Evolutionary conservation across 345 rosid genomes (phyloP).

Genomic region (Populus ilicifolia): DNA sequence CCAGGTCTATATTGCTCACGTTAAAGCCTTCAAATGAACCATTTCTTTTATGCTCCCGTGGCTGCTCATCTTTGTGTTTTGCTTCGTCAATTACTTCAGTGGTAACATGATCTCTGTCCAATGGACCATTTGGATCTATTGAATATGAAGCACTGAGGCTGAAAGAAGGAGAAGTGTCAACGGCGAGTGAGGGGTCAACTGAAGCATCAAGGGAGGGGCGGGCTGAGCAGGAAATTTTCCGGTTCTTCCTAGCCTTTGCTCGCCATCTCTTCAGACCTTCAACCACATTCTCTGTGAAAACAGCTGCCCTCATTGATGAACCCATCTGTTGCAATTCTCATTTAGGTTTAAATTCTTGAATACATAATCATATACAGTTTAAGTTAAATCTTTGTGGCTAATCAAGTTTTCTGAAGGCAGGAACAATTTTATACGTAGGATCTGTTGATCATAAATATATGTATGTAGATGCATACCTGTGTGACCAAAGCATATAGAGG

Average conservation of each 20-base stretch:
- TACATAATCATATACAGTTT: background rate
- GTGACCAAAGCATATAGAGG: constrained; percentile 66
- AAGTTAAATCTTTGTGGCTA: background rate
- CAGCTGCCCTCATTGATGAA: constrained; percentile 42
- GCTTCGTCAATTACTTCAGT: constrained; percentile 16
- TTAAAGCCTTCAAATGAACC: constrained; percentile 35
- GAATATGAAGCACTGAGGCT: constrained; percentile 12
- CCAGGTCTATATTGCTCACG: background rate
- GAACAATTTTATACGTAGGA: background rate
- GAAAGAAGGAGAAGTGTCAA: constrained; percentile 37
- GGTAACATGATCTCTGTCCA: constrained; percentile 5
- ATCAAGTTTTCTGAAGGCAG: background rate
- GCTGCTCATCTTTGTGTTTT: background rate
- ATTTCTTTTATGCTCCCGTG: constrained; percentile 3
- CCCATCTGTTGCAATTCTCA: constrained; percentile 45
- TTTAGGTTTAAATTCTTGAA: background rate
- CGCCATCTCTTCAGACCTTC: constrained; percentile 48
- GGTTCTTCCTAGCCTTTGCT: constrained; percentile 38
- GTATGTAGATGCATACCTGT: constrained; percentile 29
- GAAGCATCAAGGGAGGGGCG: constrained; percentile 13
- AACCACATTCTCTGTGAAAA: constrained; percentile 40
- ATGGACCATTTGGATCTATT: background rate
- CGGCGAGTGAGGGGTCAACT: constrained; percentile 4
- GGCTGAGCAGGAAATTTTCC: background rate
- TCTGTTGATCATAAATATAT: background rate